phyloP scores from a whole-genome alignment of 371 early-diverging fungal genomes.

The Saksenaea oblongispora region DNA sequence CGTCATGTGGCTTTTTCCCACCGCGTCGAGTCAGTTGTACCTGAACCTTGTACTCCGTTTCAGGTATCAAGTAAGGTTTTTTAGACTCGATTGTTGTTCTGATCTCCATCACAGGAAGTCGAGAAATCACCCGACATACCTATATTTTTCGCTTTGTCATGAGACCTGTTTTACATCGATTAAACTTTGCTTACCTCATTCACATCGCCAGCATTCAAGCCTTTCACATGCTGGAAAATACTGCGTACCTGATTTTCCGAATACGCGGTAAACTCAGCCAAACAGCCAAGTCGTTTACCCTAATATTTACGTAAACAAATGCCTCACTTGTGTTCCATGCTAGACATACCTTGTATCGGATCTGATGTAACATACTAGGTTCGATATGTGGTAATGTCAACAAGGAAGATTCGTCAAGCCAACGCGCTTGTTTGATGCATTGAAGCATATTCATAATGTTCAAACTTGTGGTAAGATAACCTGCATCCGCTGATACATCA shows the following conservation, averaged over 20 bases:
- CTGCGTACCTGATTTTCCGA: conserved; percentile 50
- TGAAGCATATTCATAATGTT: conserved; percentile 80
- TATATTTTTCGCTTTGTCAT: conserved; percentile 39
- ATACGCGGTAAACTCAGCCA: conserved; percentile 49
- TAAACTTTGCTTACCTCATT: conserved; percentile 30
- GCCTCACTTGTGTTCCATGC: neutral
- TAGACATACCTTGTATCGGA: conserved; percentile 33
- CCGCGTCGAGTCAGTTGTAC: conserved; percentile 43
- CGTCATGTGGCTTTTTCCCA: conserved; percentile 50
- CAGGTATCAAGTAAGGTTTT: conserved; percentile 47
- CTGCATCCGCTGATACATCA: conserved; percentile 79
- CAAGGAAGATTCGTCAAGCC: conserved; percentile 75
- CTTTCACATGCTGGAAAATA: conserved; percentile 51
- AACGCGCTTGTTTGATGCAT: conserved; percentile 87
- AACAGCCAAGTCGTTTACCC: conserved; percentile 38
- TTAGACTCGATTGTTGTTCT: conserved; percentile 37
- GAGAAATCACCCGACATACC: conserved; percentile 56
- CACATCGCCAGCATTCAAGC: conserved; percentile 33
- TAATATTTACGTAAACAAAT: conserved; percentile 2
- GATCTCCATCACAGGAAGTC: conserved; percentile 63
- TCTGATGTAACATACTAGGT: conserved; percentile 37
- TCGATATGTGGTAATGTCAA: conserved; percentile 71
- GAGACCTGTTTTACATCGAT: no score
- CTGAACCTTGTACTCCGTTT: conserved; percentile 52
- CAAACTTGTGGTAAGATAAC: conserved; percentile 61